Conservation (phyloP, 495 filamentous ascomycete species). For the Aspergillus ellipticus region DNA sequence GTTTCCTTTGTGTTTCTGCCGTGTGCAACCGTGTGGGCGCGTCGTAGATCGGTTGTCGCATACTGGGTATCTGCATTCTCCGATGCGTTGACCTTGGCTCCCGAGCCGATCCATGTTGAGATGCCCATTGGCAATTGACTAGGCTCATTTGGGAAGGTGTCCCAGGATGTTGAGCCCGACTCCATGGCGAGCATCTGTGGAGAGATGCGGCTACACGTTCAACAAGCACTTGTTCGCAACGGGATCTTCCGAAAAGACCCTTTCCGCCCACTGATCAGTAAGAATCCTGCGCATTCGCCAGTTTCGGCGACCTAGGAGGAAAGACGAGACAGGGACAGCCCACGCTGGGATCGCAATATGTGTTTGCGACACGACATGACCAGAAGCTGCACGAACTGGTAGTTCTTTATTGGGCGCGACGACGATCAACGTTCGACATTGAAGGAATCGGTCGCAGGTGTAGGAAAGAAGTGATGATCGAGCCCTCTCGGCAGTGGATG, state of each 20-base stretch:
- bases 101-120: slow-evolving; percentile 11
- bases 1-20: slow-evolving; percentile 27
- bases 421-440: slow-evolving; percentile 2
- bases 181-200: slow-evolving; percentile 15
- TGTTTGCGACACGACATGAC: slow-evolving; percentile 34
- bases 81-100: slow-evolving; percentile 3
- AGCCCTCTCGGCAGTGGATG: neutral
- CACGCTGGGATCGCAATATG: slow-evolving; percentile 27
- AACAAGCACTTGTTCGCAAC: neutral
- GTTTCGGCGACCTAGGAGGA: slow-evolving; percentile 3
- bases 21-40: slow-evolving; percentile 44
- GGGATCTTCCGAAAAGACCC: neutral
- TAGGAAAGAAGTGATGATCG: neutral
- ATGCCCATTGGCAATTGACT: slow-evolving; percentile 6
- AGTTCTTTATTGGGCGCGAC: slow-evolving; percentile 9
- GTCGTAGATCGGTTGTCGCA: slow-evolving; percentile 30
- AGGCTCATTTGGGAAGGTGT: slow-evolving; percentile 8
- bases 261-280: neutral
- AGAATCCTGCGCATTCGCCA: slow-evolving; percentile 7
- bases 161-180: slow-evolving; percentile 7
- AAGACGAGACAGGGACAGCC: slow-evolving; percentile 21
- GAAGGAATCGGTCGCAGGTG: slow-evolving; percentile 1
- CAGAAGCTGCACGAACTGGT: slow-evolving; percentile 10
- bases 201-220: neutral
- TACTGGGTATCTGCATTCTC: slow-evolving; percentile 18